Conservation (phyloP, 805 yeast genomes). For the Saturnispora dispora region DNA sequence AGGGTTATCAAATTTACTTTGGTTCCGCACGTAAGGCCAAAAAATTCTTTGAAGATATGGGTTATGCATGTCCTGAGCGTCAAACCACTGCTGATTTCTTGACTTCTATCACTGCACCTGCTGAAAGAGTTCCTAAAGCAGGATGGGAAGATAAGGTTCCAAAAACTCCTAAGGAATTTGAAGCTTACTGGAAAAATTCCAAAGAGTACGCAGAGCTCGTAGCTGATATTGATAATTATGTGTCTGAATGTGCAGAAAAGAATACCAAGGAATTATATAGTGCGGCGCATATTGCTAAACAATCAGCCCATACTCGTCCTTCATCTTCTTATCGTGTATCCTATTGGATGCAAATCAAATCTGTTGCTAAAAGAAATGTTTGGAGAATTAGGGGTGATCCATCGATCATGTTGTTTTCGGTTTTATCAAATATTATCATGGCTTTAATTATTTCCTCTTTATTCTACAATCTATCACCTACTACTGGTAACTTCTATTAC, state of each 20-base stretch:
- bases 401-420: constrained; percentile 34
- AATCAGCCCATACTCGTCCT: constrained; percentile 38
- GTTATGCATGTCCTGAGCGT: constrained; percentile 37
- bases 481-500: constrained; percentile 41
- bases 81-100: constrained; percentile 40
- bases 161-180: constrained; percentile 33
- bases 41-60: constrained; percentile 34
- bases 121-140: constrained; percentile 24
- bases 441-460: constrained; percentile 49
- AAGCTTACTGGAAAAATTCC: constrained; percentile 31
- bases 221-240: constrained; percentile 28
- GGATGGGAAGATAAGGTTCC: constrained; percentile 35
- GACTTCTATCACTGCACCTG: constrained; percentile 29
- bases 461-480: constrained; percentile 39
- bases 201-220: constrained; percentile 27
- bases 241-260: constrained; percentile 7
- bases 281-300: constrained; percentile 32
- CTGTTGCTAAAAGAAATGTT: constrained; percentile 36
- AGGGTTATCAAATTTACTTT: constrained; percentile 36
- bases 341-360: constrained; percentile 42
- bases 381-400: constrained; percentile 44
- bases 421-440: constrained; percentile 41
- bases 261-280: constrained; percentile 9
- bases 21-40: constrained; percentile 32
- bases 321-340: constrained; percentile 47